A percentile compares a stretch with the other conserved stretches of the same genome.
Conservation (phyloP, 2,329 filamentous ascomycete genomes). For the Orbilia ellipsospora region DNA sequence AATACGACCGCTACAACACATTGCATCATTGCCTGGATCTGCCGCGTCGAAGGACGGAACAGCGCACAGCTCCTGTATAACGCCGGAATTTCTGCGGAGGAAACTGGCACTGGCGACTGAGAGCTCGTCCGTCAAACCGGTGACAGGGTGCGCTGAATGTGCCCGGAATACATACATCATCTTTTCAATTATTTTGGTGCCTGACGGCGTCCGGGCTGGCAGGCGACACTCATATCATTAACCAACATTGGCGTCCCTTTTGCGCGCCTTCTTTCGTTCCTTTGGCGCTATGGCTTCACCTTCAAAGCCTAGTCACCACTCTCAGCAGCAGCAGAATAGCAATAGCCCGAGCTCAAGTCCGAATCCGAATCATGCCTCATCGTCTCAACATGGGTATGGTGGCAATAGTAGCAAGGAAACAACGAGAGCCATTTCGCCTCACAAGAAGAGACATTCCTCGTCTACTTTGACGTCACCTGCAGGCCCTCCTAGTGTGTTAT, state of each 20-base stretch:
- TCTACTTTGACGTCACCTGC: slow-evolving; percentile 38
- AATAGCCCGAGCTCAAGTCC: slow-evolving; percentile 16
- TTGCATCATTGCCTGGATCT: slow-evolving; percentile 29
- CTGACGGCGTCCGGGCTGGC: slow-evolving; percentile 6
- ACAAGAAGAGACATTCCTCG: slow-evolving; percentile 30
- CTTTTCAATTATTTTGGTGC: slow-evolving; percentile 8
- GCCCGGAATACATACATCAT: not conserved
- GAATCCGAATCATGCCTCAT: slow-evolving; percentile 23
- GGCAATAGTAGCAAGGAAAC: slow-evolving; percentile 12
- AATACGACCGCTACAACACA: slow-evolving; percentile 46
- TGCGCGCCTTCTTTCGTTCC: slow-evolving; percentile 41
- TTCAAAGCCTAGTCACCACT: slow-evolving; percentile 19
- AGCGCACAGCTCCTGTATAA: slow-evolving; percentile 4
- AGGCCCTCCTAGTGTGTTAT: slow-evolving; percentile 10
- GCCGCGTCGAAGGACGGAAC: slow-evolving; percentile 4
- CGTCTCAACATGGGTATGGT: slow-evolving; percentile 24
- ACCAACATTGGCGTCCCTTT: slow-evolving; percentile 42
- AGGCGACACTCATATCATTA: slow-evolving; percentile 22
- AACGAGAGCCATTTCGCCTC: slow-evolving; percentile 40
- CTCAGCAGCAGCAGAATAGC: slow-evolving; percentile 15
- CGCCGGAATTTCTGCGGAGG: not conserved
- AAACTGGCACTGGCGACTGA: not conserved
- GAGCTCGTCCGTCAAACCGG: slow-evolving; percentile 3
- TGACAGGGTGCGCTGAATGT: slow-evolving; percentile 1
- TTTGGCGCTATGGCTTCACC: slow-evolving; percentile 46